phyloP scores from a whole-genome alignment of 2,329 filamentous ascomycete species.

The Colletotrichum sp. region DNA sequence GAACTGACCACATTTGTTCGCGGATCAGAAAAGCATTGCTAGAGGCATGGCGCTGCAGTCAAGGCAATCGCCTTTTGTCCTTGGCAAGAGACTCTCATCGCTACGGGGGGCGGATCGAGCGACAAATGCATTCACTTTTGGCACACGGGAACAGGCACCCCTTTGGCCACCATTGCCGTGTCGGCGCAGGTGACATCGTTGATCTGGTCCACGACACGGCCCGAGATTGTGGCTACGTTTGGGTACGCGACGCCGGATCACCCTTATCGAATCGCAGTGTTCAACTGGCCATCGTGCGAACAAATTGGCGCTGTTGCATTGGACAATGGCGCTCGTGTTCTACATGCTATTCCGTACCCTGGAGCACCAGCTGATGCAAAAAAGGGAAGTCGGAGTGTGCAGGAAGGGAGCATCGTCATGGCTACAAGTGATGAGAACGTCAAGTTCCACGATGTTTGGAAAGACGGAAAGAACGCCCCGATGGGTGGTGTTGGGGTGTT shows the following conservation, averaged over 20 bases:
- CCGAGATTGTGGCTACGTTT: slow-evolving; percentile 92
- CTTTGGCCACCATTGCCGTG: slow-evolving; percentile 89
- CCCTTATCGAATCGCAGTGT: slow-evolving; percentile 86
- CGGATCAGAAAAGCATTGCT: slow-evolving; percentile 71
- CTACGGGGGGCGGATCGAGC: slow-evolving; percentile 91
- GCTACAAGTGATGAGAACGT: slow-evolving; percentile 91
- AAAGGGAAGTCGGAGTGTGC: slow-evolving; percentile 24
- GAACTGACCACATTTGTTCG: slow-evolving; percentile 53
- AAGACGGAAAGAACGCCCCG: slow-evolving; percentile 61
- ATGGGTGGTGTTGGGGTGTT: slow-evolving; percentile 62
- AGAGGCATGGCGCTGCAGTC: slow-evolving; percentile 84
- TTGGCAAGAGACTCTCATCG: slow-evolving; percentile 86
- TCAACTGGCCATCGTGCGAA: slow-evolving; percentile 90
- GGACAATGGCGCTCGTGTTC: slow-evolving; percentile 78
- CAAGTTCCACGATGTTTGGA: slow-evolving; percentile 96
- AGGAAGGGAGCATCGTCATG: slow-evolving; percentile 77
- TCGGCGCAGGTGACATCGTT: slow-evolving; percentile 92
- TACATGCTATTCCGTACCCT: slow-evolving; percentile 90
- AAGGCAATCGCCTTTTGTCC: slow-evolving; percentile 98
- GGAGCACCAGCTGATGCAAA: slow-evolving; percentile 39
- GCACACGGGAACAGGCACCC: slow-evolving; percentile 82
- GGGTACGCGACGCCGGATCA: slow-evolving; percentile 79
- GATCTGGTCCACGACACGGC: slow-evolving; percentile 84
- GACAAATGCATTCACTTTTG: slow-evolving; percentile 97
- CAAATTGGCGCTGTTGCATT: slow-evolving; percentile 86